Conservation (phyloP, 83 land plant species). For the Isoetes engelmannii region DNA sequence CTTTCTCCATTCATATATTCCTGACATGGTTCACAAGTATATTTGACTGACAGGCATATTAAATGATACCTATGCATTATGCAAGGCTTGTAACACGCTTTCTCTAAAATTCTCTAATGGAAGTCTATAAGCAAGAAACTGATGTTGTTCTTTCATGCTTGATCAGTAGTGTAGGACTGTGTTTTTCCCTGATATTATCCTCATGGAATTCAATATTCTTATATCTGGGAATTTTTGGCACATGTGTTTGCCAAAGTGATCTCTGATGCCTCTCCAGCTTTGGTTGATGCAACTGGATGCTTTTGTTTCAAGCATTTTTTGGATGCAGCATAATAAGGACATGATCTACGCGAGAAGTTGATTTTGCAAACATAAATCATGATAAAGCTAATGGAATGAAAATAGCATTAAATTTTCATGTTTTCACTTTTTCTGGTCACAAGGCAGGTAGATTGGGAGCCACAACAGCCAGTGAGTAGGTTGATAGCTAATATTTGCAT, state of each 20-base stretch:
- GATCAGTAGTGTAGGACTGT: slow-evolving; percentile 47
- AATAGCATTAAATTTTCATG: too few relatives aligned
- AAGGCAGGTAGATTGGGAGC: slow-evolving; percentile 92
- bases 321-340: slow-evolving; percentile 52
- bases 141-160: slow-evolving; percentile 72
- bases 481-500: slow-evolving; percentile 61
- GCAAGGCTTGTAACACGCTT: slow-evolving; percentile 60
- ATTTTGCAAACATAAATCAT: neutral
- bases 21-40: neutral
- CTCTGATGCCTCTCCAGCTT: slow-evolving; percentile 69
- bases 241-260: slow-evolving; percentile 38
- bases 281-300: slow-evolving; percentile 34
- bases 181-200: slow-evolving; percentile 3
- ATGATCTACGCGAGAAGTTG: neutral
- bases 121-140: slow-evolving; percentile 55
- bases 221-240: slow-evolving; percentile 39
- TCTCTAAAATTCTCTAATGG: slow-evolving; percentile 73
- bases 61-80: slow-evolving; percentile 82
- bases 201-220: neutral
- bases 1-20: neutral
- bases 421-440: slow-evolving; percentile 2
- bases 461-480: slow-evolving; percentile 55
- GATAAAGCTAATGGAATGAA: too few relatives aligned
- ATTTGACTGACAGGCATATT: slow-evolving; percentile 51
- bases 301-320: slow-evolving; percentile 52